Evolutionary conservation across 192 early-diverging fungal genomes (phyloP), one percentile per base, ranked within the genome.

Genomic region (Gigaspora rosea): DNA sequence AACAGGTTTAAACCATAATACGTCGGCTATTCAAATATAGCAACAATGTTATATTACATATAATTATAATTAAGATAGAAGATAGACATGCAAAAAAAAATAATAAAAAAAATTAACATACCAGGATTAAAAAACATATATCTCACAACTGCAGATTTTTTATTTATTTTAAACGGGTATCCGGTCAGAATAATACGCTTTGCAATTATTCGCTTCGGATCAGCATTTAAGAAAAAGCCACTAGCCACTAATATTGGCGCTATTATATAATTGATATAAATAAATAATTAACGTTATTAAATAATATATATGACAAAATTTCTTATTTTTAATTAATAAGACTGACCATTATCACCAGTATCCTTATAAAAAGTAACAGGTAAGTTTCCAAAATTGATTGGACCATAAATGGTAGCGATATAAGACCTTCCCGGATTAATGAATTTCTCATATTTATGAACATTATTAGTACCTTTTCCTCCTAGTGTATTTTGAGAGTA

Each of bases 381-480:
- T 47, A 92, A 89, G 27, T 88, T 88, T 35, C 96, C 94, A 79
- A 96, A 95, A 77, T 93, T 91, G 80, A 97, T 94, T 9, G 96
- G 96, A 8, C 92, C 96, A 83, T 92, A 99, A 15, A 96, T 86
- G n/a, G 93, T 95, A 47, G 89, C 97, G 4, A 98, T 88, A 35
- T 86, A 86, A 11, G 89, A 85, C 16, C 88, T 80, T 50, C 93
- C 94, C 27, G 82, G 85, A 79, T 91, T 91, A 67, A 97, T 81
- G 86, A 97, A 99, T 20, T 96, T 89, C 82, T 97, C 95, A 81
- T 93, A 96, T 87, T 97, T 97, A 86, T 95, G 93, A 49, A 98
- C 96, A 78, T 94, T 92, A 82, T 99, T 99, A 35, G 88, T 87
- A 18, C 91, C 88, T 56, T 91, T 86, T 47, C 93, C 92, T 47